Conservation (phyloP, 1,139 yeast species). For the Diutina neorugosa region DNA sequence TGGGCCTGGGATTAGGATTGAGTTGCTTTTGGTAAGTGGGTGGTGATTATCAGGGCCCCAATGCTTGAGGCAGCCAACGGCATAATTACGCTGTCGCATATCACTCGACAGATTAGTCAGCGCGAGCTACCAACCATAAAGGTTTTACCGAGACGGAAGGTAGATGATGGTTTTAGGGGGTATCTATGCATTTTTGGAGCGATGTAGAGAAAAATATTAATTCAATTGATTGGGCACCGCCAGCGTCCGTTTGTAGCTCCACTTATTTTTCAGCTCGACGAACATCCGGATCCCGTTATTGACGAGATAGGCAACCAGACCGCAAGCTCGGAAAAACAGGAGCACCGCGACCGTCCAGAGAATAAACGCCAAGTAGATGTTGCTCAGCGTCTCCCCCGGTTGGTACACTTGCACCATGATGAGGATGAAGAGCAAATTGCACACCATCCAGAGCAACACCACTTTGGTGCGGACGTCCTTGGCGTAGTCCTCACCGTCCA, state of each 20-base stretch:
- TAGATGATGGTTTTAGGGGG: too few relatives aligned
- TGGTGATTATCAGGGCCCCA: too few relatives aligned
- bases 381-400: conserved; percentile 43
- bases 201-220: neutral
- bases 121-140: too few relatives aligned
- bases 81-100: too few relatives aligned
- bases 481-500: conserved; percentile 79
- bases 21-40: neutral
- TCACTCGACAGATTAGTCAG: too few relatives aligned
- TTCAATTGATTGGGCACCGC: conserved; percentile 1
- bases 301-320: conserved; percentile 56
- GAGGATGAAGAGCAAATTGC: conserved; percentile 71
- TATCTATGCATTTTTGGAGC: neutral
- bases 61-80: too few relatives aligned
- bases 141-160: too few relatives aligned
- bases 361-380: conserved; percentile 70
- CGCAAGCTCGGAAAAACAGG: conserved; percentile 68
- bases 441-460: conserved; percentile 82
- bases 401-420: conserved; percentile 73
- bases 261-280: conserved; percentile 31
- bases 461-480: conserved; percentile 90
- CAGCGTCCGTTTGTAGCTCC: conserved; percentile 22
- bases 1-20: neutral
- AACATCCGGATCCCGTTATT: conserved; percentile 27
- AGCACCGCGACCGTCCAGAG: conserved; percentile 85